Evolutionary conservation across 495 filamentous ascomycete species (phyloP).

Genomic region (Astrothelium macrocarpum): DNA sequence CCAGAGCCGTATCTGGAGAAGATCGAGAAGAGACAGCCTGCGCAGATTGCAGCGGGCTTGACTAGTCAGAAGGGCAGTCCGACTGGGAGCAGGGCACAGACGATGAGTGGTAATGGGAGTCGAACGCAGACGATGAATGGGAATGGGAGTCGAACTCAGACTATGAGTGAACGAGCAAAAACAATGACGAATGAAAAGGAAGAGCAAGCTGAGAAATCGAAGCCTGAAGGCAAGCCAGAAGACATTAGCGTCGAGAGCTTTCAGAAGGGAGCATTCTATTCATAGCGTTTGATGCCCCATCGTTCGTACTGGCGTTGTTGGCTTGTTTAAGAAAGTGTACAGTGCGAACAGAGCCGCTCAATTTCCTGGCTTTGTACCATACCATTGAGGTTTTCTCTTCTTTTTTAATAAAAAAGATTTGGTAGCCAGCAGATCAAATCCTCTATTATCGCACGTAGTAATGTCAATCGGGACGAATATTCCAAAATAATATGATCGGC

Average conservation of each 20-base stretch:
- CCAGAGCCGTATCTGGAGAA: constrained; percentile 82
- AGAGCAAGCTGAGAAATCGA: constrained; percentile 36
- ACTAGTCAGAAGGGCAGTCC: constrained; percentile 26
- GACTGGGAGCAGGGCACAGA: constrained; percentile 35
- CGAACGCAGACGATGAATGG: constrained; percentile 36
- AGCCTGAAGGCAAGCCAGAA: constrained; percentile 27
- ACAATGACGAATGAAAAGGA: constrained; percentile 52
- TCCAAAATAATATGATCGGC: too few relatives aligned
- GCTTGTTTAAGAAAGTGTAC: background rate
- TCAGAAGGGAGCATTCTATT: constrained; percentile 81
- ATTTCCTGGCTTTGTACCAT: background rate
- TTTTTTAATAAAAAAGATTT: too few relatives aligned
- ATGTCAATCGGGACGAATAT: too few relatives aligned
- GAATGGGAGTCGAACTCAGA: constrained; percentile 38
- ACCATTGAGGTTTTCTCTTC: too few relatives aligned
- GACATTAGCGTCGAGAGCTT: constrained; percentile 77
- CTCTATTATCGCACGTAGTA: too few relatives aligned
- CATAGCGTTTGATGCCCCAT: constrained; percentile 28
- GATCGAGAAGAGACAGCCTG: constrained; percentile 54
- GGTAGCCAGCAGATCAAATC: too few relatives aligned
- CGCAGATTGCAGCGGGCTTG: constrained; percentile 39
- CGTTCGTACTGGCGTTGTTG: background rate
- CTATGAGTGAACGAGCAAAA: constrained; percentile 34
- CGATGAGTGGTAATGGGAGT: constrained; percentile 36
- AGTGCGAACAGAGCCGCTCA: background rate